A percentile compares a stretch with the other conserved stretches of the same genome.
These are phyloP conservation scores for Cornus controversa DNA, from an alignment of 148 eudicot genomes.

Conservation along the genomic window DNA sequence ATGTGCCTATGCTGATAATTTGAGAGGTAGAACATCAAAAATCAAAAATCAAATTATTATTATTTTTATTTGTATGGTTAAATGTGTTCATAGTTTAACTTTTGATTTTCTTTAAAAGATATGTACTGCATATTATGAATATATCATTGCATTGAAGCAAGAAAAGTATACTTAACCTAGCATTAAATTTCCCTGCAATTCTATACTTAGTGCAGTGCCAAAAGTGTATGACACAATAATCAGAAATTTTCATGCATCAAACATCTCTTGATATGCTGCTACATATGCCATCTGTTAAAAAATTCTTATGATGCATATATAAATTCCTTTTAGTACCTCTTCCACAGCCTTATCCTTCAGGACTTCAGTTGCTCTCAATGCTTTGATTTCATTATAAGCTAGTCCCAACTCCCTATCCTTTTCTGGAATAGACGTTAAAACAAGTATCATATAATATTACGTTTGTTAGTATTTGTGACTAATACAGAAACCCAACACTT, in stretches of 20 bases:
- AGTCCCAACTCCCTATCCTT: slow-evolving; percentile 62
- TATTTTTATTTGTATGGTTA: too few relatives aligned
- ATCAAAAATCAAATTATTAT: too few relatives aligned
- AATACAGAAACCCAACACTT: too few relatives aligned
- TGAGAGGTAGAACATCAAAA: too few relatives aligned
- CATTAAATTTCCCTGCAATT: background rate
- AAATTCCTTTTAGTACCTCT: slow-evolving; percentile 44
- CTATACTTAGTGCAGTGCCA: background rate
- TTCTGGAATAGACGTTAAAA: slow-evolving; percentile 39
- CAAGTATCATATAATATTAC: background rate
- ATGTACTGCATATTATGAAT: too few relatives aligned
- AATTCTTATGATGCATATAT: background rate
- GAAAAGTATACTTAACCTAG: background rate
- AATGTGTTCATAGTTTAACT: too few relatives aligned
- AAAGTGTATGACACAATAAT: background rate
- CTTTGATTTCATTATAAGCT: slow-evolving; percentile 77
- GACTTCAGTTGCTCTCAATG: slow-evolving; percentile 52
- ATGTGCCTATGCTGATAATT: too few relatives aligned
- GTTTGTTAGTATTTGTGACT: background rate
- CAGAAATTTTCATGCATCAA: background rate
- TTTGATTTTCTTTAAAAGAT: too few relatives aligned
- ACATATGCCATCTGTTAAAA: background rate
- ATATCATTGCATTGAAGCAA: too few relatives aligned
- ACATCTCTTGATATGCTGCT: background rate
- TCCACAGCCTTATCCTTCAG: slow-evolving; percentile 77